Percentiles rank a stretch among this genome's conserved stretches.
Evolutionary conservation across 768 basidiomycete genomes (phyloP).

Genomic region (Suillus clintonianus): DNA sequence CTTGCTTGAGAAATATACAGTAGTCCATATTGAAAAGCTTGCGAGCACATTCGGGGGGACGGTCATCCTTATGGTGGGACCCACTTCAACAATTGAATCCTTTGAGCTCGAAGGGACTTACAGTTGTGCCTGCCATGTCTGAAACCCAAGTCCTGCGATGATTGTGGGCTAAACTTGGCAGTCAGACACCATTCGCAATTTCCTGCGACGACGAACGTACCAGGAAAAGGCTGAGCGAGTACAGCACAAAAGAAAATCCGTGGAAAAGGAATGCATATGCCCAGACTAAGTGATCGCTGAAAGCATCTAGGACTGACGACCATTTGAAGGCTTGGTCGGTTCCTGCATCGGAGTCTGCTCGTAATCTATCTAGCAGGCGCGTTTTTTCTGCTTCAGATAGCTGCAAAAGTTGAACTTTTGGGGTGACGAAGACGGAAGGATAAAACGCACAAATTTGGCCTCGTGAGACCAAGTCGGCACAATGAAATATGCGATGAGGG

Average conservation of each 20-base stretch:
- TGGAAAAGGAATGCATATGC: conserved; percentile 63
- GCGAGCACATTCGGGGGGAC: conserved; percentile 61
- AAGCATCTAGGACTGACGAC: conserved; percentile 55
- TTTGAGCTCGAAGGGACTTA: conserved; percentile 24
- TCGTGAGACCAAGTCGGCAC: conserved; percentile 63
- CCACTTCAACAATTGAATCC: neutral
- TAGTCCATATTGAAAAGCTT: conserved; percentile 47
- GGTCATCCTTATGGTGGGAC: conserved; percentile 45
- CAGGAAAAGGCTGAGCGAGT: conserved; percentile 61
- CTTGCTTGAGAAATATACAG: conserved; percentile 53
- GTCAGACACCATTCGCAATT: neutral
- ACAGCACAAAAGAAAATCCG: conserved; percentile 59
- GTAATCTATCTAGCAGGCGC: conserved; percentile 50
- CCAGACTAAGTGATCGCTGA: conserved; percentile 61
- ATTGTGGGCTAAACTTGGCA: conserved; percentile 51
- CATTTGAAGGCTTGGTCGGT: conserved; percentile 57
- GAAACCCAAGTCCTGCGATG: conserved; percentile 56
- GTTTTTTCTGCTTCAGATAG: conserved; percentile 53
- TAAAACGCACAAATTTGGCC: conserved; percentile 51
- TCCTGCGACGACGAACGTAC: conserved; percentile 28
- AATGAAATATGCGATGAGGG: conserved; percentile 50
- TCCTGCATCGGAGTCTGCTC: conserved; percentile 55
- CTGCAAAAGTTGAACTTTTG: conserved; percentile 28
- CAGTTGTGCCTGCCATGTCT: conserved; percentile 64
- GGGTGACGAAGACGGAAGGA: neutral